Base-by-base conservation (phyloP, 768 basidiomycete genomes). In the Russula griseocarnosa region DNA sequence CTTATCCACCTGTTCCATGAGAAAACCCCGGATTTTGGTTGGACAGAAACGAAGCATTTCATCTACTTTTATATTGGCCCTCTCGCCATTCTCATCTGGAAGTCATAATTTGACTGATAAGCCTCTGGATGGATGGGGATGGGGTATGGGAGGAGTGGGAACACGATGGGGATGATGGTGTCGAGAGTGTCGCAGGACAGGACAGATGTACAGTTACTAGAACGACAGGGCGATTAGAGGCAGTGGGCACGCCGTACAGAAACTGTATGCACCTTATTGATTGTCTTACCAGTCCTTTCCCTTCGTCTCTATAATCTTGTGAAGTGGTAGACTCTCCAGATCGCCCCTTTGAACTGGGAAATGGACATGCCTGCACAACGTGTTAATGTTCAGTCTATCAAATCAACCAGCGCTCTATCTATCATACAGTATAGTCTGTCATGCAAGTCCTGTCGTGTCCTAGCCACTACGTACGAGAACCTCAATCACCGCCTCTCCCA, bases 11-110 rank as follows among this genome's bases (percentile, higher is more conserved):
- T 6, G 13, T 38, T 16, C 20, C 46, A 22, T 22, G 22, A 22
- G 22, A 46, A 46, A 44, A 44, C 40, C 18, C 40, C 16, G 16
- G 8, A 3, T n/a, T 22, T 22, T 13, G n/a, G n/a, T 22, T 65
- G 66, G 62, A 47, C 59, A 97, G 94, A 98, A 83, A 96, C 94
- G 68, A 95, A 94, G 76, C 90, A 97, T 74, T 98, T 98, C 79
- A 94, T 98, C 79, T 98, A 98, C 82, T 96, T 96, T 78, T 98
- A 96, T 80, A 81, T 98, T 74, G 94, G 92, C 61, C 79, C 87
- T 40, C 86, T 95, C 70, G 95, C 95, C 65, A 86, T 98, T 78
- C 87, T 98, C 75, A 86, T 94, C 79, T 94, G 92, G 92, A 94
- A 92, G 79, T 93, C 92, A 83, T 93, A 66, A 69, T 56, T 38